Percentiles rank a stretch among this genome's conserved stretches.
Conservation (phyloP, 2,329 filamentous ascomycete genomes). For the Penicillium glabrum region DNA sequence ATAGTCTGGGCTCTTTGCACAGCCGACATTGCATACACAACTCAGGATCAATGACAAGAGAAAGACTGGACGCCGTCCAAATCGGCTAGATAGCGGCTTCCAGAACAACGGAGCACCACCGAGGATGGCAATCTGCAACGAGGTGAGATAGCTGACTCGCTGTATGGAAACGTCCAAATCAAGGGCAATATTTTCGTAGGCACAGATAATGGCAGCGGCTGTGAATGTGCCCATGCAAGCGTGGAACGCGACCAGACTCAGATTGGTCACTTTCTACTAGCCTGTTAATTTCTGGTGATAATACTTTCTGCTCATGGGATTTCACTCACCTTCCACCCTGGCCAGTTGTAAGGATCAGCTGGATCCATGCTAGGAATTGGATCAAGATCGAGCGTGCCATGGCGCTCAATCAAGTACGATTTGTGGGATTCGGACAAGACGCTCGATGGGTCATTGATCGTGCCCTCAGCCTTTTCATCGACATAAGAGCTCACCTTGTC, state of each 20-base stretch:
- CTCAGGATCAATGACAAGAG: constrained; percentile 52
- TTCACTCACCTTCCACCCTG: constrained; percentile 46
- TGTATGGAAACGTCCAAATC: constrained; percentile 53
- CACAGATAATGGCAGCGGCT: constrained; percentile 55
- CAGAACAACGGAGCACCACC: constrained; percentile 57
- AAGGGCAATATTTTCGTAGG: constrained; percentile 53
- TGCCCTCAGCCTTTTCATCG: constrained; percentile 16
- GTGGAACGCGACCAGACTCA: constrained; percentile 57
- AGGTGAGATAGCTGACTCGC: constrained; percentile 54
- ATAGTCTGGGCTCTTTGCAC: constrained; percentile 52
- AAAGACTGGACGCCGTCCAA: constrained; percentile 56
- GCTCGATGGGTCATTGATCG: constrained; percentile 3
- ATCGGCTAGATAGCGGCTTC: constrained; percentile 56
- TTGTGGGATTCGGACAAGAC: constrained; percentile 25
- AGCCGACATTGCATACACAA: constrained; percentile 54
- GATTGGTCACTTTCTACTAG: constrained; percentile 51
- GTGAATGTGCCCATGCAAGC: constrained; percentile 59
- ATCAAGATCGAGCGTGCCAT: constrained; percentile 55
- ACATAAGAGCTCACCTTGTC: constrained; percentile 12
- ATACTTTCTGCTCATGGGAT: neutral
- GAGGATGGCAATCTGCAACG: constrained; percentile 56
- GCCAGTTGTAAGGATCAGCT: constrained; percentile 59
- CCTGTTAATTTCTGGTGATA: constrained; percentile 1
- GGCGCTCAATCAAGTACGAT: constrained; percentile 52
- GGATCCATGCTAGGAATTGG: constrained; percentile 51